phyloP scores from a whole-genome alignment of 306 rosid genomes.

The Fagus crenata region DNA sequence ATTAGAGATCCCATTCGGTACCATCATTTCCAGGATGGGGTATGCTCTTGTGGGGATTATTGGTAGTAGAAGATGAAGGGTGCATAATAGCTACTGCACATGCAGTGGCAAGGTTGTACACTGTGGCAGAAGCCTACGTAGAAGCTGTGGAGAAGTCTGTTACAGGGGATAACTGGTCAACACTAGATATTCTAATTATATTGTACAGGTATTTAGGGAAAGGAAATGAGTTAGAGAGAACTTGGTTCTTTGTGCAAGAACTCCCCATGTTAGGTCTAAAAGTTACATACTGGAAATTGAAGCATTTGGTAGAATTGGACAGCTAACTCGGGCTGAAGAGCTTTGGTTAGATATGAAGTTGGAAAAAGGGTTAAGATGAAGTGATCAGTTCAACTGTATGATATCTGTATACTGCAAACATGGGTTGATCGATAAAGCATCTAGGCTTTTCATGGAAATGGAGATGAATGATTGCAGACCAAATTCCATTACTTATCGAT shows the following conservation, averaged over 20 bases:
- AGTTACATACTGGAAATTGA: conserved; percentile 76
- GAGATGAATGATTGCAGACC: conserved; percentile 64
- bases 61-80: no score
- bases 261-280: conserved; percentile 66
- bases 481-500: conserved; percentile 77
- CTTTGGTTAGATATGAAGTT: conserved; percentile 82
- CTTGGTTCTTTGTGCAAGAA: conserved; percentile 60
- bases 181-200: conserved; percentile 66
- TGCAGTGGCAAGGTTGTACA: conserved; percentile 68
- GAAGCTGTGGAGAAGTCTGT: conserved; percentile 73
- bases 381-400: conserved; percentile 76
- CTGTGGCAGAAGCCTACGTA: conserved; percentile 71
- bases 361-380: conserved; percentile 53
- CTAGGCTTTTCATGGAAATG: conserved; percentile 55
- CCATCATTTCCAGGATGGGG: no score
- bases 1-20: no score
- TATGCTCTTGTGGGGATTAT: no score
- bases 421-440: conserved; percentile 65
- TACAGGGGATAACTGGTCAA: conserved; percentile 78
- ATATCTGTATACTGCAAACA: conserved; percentile 71
- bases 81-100: conserved; percentile 86
- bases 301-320: conserved; percentile 81
- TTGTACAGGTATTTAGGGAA: conserved; percentile 75
- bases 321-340: conserved; percentile 65
- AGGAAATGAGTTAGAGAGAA: conserved; percentile 65